Percentiles rank a stretch among this genome's conserved stretches.
These are phyloP conservation scores for Poa annua DNA, from an alignment of 176 grass and related monocot genomes.

Conservation along the genomic window DNA sequence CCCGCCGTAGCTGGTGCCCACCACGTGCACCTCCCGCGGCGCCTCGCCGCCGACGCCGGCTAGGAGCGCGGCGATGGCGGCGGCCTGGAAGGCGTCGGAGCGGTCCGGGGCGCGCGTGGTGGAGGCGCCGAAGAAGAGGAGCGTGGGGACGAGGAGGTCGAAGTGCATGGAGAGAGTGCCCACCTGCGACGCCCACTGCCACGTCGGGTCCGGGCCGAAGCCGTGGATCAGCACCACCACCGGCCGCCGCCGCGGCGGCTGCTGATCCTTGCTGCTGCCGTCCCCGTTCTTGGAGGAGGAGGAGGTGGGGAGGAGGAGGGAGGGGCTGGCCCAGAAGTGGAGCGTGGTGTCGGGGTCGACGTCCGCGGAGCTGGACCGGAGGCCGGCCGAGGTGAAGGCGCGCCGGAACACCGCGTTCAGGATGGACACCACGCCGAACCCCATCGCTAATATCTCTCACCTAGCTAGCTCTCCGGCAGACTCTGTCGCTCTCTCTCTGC, in stretches of 20 bases:
- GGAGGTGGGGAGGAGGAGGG: conserved; percentile 31
- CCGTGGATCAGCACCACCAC: conserved; percentile 77
- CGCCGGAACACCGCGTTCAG: conserved; percentile 59
- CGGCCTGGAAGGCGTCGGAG: conserved; percentile 90
- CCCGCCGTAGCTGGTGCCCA: conserved; percentile 91
- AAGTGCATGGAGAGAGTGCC: conserved; percentile 61
- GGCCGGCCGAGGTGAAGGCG: conserved; percentile 65
- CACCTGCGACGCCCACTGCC: conserved; percentile 83
- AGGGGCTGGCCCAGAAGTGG: conserved; percentile 70
- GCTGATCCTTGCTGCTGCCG: background rate
- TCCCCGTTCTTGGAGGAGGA: conserved; percentile 8
- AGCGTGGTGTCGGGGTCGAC: conserved; percentile 68
- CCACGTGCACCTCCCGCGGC: conserved; percentile 48
- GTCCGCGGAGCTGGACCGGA: conserved; percentile 36
- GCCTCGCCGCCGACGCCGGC: background rate
- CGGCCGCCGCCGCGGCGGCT: conserved; percentile 29
- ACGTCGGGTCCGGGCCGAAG: conserved; percentile 66
- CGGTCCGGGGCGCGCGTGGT: conserved; percentile 56
- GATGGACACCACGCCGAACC: conserved; percentile 66
- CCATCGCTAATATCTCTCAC: conserved; percentile 41
- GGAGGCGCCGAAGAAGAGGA: conserved; percentile 89
- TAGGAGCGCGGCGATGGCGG: conserved; percentile 55
- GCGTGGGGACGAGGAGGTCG: conserved; percentile 79
- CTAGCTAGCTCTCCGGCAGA: background rate
- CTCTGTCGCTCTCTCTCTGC: background rate